Conservation (phyloP, 345 rosid species). For the Hypericum androsaemum region DNA sequence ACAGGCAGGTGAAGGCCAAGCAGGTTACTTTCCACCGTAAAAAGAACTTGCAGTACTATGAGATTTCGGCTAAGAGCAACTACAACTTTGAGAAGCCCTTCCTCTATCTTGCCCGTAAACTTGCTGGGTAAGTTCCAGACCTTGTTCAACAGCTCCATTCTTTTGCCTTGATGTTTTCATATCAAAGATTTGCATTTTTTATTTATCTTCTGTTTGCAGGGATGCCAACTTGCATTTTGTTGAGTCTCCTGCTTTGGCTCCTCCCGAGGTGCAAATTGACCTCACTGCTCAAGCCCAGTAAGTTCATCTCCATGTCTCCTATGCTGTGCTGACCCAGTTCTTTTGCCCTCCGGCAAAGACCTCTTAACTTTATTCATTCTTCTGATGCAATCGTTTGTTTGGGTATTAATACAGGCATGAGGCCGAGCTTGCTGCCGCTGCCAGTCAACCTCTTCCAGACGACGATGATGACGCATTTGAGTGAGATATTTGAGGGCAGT, state of each 20-base stretch:
- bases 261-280: constrained; percentile 88
- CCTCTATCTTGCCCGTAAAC: constrained; percentile 48
- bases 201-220: constrained; percentile 16
- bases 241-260: constrained; percentile 85
- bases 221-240: constrained; percentile 88
- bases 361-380: background rate
- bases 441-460: constrained; percentile 76
- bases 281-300: constrained; percentile 81
- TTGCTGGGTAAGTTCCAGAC: constrained; percentile 31
- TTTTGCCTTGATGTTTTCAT: background rate
- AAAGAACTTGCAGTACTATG: constrained; percentile 50
- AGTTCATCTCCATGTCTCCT: constrained; percentile 13
- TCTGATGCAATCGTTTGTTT: constrained; percentile 1
- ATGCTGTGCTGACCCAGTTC: too few species aligned
- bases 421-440: constrained; percentile 63
- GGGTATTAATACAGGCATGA: constrained; percentile 40
- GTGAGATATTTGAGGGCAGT: constrained; percentile 9
- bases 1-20: constrained; percentile 51
- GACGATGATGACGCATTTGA: constrained; percentile 62
- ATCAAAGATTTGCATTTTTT: background rate
- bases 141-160: too few species aligned
- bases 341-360: too few species aligned
- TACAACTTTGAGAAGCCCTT: constrained; percentile 50
- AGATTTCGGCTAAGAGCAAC: constrained; percentile 52
- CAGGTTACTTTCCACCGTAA: constrained; percentile 49